Evolutionary conservation across 2,329 filamentous ascomycete species (phyloP), one percentile per base, ranked within the genome.

Genomic region (Colletotrichum falcatum): DNA sequence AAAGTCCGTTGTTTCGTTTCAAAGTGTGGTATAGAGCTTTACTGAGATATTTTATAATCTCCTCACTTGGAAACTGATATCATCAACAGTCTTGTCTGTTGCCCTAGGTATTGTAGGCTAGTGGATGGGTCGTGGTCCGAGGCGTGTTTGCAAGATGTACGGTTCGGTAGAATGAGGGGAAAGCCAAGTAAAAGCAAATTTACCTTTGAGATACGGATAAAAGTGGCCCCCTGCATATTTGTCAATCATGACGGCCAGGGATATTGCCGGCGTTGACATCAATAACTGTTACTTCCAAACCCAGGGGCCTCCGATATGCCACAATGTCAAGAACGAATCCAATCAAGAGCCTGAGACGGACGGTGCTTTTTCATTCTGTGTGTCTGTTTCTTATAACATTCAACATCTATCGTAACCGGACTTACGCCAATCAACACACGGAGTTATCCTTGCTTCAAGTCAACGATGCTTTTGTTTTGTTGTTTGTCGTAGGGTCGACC

Each of bases 111-210:
- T 44, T 58, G 14, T 33, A 33, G 12, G 20, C 5, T 28, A 26
- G 12, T 39, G 5, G 33, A 26, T 23, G 35, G n/a, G n/a, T n/a
- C n/a, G 6, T 14, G 23, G 11, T 39, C 14, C 6, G 12, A 18
- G 9, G 53, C 30, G 8, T 5, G 5, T 46, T 26, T 9, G n/a
- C 33, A 39, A 26, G 14, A 11, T 7, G 18, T 1, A 33, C 18
- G 11, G 33, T 26, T 49, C 20, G 12, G 30, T 8, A n/a, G 28
- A 51, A 61, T 39, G 59, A 61, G 59, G 59, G 59, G 59, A 23
- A 60, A 49, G 30, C 44, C 33, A 14, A 30, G 28, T 18, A 48
- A 46, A 26, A 49, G 9, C 33, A 14, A 3, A 30, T 49, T 61
- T 61, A 33, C 12, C 9, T 1, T n/a, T 9, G 7, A 7, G n/a